Base-by-base conservation (phyloP, 2,329 filamentous ascomycete species). In the Xylaria sp. region DNA sequence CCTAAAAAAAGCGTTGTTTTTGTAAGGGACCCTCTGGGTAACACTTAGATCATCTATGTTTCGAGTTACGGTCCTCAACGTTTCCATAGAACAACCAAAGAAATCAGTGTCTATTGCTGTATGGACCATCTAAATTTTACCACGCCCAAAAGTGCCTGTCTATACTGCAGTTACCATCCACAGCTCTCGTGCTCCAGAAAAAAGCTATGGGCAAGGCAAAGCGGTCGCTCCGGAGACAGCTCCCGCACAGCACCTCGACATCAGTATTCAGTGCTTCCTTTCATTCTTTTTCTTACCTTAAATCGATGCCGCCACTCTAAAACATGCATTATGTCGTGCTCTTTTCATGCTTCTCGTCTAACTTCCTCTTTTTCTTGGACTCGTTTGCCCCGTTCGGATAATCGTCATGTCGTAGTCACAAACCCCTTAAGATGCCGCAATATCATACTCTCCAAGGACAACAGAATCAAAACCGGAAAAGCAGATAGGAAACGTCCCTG, bases 31-130 rank as follows among this genome's bases (percentile, higher is more conserved):
- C 32, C 23, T 52, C 48, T 20, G 48, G 51, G 28, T 64, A 66
- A 65, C 68, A 46, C 50, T 65, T 72, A 71, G 68, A 72, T 64
- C 62, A 71, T 59, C 54, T 46, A 66, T 68, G 58, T 72, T 58
- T 72, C 64, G 67, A 70, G 60, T 66, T 55, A 70, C 39, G 56
- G 69, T 54, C 39, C 64, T 70, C 67, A 25, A 51, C 51, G 23
- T 66, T 61, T 37, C 28, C 37, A 66, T 64, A 66, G 57, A 70
- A 58, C 58, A 56, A 68, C 50, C 37, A 15, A 52, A 59, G 44
- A 23, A 66, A 64, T 64, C 28, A 56, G 60, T 66, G 34, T 70
- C 56, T 68, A 60, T 70, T 72, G 28, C 41, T 55, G 46, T 58
- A 37, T 61, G n/a, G 50, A 60, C 46, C 44, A 23, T 72, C 62